phyloP scores from a whole-genome alignment of 495 filamentous ascomycete species.

The Penicillium maclennaniae region DNA sequence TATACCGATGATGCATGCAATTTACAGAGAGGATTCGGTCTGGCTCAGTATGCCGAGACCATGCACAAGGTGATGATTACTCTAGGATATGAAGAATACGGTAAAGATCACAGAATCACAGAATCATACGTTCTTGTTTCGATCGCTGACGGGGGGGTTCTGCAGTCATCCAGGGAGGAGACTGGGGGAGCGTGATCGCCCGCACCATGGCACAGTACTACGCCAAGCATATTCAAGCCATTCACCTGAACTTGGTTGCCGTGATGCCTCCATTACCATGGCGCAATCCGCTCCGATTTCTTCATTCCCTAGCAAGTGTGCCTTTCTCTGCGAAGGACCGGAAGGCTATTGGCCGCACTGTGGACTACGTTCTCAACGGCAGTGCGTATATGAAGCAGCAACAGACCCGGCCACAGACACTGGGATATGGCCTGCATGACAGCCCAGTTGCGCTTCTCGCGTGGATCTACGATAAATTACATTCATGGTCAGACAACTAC shows the following conservation, averaged over 20 bases:
- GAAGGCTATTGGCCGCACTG: constrained; percentile 25
- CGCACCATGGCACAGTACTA: constrained; percentile 40
- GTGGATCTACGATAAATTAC: constrained; percentile 56
- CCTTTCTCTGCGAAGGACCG: constrained; percentile 37
- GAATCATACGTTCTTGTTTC: no score
- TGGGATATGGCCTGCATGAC: constrained; percentile 48
- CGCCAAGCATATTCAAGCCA: constrained; percentile 37
- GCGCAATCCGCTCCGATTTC: constrained; percentile 30
- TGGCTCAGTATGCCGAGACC: constrained; percentile 41
- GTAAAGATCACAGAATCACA: constrained; percentile 6
- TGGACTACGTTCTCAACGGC: constrained; percentile 35
- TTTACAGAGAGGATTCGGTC: constrained; percentile 36
- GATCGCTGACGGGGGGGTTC: background rate
- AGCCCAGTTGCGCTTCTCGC: constrained; percentile 49
- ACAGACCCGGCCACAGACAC: constrained; percentile 46
- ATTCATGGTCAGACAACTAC: constrained; percentile 48
- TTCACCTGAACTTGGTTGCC: constrained; percentile 43
- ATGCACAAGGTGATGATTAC: constrained; percentile 41
- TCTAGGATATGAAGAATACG: constrained; percentile 44
- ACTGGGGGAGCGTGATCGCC: constrained; percentile 46
- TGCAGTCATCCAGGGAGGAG: constrained; percentile 47
- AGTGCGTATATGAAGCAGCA: constrained; percentile 46
- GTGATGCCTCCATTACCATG: constrained; percentile 32
- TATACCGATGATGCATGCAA: constrained; percentile 5
- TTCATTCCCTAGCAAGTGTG: constrained; percentile 30